phyloP scores from a whole-genome alignment of 2,329 filamentous ascomycete genomes.

The Aspergillus neoniger region DNA sequence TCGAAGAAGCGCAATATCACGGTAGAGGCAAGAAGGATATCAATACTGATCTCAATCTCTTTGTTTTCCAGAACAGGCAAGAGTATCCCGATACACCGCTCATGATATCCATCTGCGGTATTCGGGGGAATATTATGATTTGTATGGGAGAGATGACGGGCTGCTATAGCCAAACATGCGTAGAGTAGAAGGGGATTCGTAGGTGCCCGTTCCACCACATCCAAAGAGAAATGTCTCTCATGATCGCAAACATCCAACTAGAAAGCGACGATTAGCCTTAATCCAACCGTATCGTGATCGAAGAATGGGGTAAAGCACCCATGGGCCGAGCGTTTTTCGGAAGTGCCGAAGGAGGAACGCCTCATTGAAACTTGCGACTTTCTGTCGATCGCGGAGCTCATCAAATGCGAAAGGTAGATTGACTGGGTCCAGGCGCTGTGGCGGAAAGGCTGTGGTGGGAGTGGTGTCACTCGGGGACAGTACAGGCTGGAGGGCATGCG shows the following conservation, averaged over 20 bases:
- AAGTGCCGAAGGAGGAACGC: constrained; percentile 39
- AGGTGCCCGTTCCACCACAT: constrained; percentile 35
- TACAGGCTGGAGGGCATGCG: constrained; percentile 16
- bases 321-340: constrained; percentile 34
- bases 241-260: constrained; percentile 38
- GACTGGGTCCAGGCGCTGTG: constrained; percentile 20
- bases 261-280: constrained; percentile 13
- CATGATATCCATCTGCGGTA: constrained; percentile 37
- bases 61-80: constrained; percentile 35
- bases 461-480: constrained; percentile 13
- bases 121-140: constrained; percentile 31
- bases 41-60: constrained; percentile 34
- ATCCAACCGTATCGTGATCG: background rate
- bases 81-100: constrained; percentile 39
- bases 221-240: constrained; percentile 33
- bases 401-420: constrained; percentile 23
- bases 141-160: constrained; percentile 37
- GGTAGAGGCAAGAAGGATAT: constrained; percentile 37
- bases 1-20: constrained; percentile 40
- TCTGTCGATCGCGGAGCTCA: constrained; percentile 25
- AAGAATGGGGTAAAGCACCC: constrained; percentile 25
- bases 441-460: constrained; percentile 12
- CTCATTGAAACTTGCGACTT: constrained; percentile 33
- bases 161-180: constrained; percentile 37
- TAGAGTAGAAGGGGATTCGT: constrained; percentile 35